phyloP scores from a whole-genome alignment of 2,329 filamentous ascomycete genomes.

The Cladophialophora bantiana region DNA sequence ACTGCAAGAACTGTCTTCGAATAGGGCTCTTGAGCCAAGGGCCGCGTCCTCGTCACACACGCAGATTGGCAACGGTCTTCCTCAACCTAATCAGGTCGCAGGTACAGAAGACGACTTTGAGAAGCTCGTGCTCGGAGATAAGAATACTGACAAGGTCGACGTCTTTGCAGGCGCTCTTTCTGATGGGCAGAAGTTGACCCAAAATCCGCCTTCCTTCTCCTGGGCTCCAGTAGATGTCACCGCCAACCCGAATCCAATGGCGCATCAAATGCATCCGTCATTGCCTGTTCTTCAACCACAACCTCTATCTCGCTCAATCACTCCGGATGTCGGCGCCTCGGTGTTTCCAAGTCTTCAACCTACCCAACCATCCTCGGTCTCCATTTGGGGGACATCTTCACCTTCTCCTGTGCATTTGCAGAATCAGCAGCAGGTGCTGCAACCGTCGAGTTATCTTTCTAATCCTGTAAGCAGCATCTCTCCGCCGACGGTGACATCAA shows the following conservation, averaged over 20 bases:
- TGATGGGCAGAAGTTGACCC: slow-evolving; percentile 42
- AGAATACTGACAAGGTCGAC: slow-evolving; percentile 48
- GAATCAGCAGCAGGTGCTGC: slow-evolving; percentile 29
- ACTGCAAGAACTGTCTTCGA: slow-evolving; percentile 78
- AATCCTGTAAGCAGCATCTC: slow-evolving; percentile 25
- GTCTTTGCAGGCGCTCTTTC: slow-evolving; percentile 44
- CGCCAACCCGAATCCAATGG: slow-evolving; percentile 39
- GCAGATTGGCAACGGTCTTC: slow-evolving; percentile 40
- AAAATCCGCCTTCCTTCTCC: slow-evolving; percentile 49
- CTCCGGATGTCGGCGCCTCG: slow-evolving; percentile 59
- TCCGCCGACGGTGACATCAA: slow-evolving; percentile 26
- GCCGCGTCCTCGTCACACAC: slow-evolving; percentile 42
- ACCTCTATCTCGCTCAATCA: slow-evolving; percentile 55
- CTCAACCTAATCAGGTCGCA: slow-evolving; percentile 57
- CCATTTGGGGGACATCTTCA: slow-evolving; percentile 37
- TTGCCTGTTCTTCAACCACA: slow-evolving; percentile 40
- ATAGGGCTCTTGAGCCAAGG: slow-evolving; percentile 52
- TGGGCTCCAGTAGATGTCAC: slow-evolving; percentile 49
- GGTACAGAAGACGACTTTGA: slow-evolving; percentile 78
- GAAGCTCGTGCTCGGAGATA: slow-evolving; percentile 80
- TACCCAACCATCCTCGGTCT: slow-evolving; percentile 45
- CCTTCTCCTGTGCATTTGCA: slow-evolving; percentile 25
- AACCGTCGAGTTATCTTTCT: slow-evolving; percentile 26
- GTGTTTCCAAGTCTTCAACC: slow-evolving; percentile 58
- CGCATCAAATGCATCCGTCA: slow-evolving; percentile 29